phyloP scores from a whole-genome alignment of 2,329 filamentous ascomycete species.

The Diaporthe longicolla region DNA sequence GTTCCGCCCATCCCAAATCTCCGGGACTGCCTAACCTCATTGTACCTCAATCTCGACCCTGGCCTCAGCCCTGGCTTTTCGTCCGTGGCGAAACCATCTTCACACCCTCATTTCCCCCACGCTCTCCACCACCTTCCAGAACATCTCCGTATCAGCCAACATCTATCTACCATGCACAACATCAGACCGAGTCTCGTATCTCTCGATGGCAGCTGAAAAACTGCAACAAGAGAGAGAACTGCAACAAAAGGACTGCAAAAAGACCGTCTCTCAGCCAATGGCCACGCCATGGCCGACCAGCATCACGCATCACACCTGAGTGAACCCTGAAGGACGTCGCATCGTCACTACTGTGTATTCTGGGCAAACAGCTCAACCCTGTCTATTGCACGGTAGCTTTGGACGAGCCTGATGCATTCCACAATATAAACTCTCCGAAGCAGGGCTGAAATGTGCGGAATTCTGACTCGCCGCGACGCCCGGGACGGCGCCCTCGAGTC shows the following conservation, averaged over 20 bases:
- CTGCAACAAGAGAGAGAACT: background rate
- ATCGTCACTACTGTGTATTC: background rate
- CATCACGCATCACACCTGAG: background rate
- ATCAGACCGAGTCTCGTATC: background rate
- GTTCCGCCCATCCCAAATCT: constrained; percentile 19
- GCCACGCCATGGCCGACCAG: background rate
- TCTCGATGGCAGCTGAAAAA: background rate
- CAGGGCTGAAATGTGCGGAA: constrained; percentile 24
- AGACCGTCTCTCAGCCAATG: background rate
- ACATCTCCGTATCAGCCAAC: background rate
- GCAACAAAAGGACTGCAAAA: background rate
- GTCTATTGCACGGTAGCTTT: too few relatives aligned
- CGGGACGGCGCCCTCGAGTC: background rate
- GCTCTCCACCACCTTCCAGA: background rate
- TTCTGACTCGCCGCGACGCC: constrained; percentile 11
- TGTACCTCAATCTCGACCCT: background rate
- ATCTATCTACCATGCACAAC: background rate
- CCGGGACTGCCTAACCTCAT: constrained; percentile 27
- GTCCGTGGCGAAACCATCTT: background rate
- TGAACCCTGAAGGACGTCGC: background rate
- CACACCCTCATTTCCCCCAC: background rate
- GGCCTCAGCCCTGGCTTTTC: background rate
- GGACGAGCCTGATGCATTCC: background rate
- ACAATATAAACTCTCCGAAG: constrained; percentile 2
- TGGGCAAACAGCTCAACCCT: background rate